Conservation (phyloP, 139 green algal species). For the Chlamydomonas schloesseri region DNA sequence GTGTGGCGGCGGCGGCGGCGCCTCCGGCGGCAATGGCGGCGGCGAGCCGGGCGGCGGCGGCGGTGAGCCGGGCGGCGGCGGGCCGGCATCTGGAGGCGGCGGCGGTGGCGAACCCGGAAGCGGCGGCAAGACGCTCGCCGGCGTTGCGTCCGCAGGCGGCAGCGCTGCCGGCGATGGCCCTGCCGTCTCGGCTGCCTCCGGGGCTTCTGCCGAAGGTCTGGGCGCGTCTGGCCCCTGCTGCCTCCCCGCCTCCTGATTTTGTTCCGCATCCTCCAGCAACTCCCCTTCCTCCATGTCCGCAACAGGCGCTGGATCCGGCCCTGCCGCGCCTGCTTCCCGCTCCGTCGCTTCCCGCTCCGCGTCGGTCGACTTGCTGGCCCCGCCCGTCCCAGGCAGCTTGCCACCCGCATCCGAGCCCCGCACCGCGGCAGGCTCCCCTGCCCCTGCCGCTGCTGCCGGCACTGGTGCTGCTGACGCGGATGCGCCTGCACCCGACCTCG, state of each 20-base stretch:
- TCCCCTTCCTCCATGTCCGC: slow-evolving; percentile 46
- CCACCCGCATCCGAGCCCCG: too few species aligned
- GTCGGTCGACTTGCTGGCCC: too few species aligned
- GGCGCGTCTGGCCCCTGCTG: too few species aligned
- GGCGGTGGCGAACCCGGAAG: neutral
- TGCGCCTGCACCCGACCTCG: too few species aligned
- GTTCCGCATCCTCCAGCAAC: neutral
- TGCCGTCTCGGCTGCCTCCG: too few species aligned
- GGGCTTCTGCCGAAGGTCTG: too few species aligned
- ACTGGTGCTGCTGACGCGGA: too few species aligned
- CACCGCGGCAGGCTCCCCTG: too few species aligned
- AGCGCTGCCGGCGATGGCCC: too few species aligned
- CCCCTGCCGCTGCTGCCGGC: neutral
- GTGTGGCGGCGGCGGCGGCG: neutral
- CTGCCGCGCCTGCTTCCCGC: neutral
- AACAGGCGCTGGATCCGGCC: neutral
- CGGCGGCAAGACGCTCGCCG: neutral
- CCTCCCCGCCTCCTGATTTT: too few species aligned
- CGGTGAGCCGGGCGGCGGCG: neutral
- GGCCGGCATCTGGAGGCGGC: neutral
- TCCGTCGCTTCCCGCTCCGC: too few species aligned
- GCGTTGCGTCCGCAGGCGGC: neutral
- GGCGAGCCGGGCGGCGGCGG: neutral
- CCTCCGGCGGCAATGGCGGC: neutral
- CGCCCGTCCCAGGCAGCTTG: too few species aligned